Percentiles rank a stretch among this genome's conserved stretches.
Conservation (phyloP, 805 yeast species). For the Myxozyma neglecta region DNA sequence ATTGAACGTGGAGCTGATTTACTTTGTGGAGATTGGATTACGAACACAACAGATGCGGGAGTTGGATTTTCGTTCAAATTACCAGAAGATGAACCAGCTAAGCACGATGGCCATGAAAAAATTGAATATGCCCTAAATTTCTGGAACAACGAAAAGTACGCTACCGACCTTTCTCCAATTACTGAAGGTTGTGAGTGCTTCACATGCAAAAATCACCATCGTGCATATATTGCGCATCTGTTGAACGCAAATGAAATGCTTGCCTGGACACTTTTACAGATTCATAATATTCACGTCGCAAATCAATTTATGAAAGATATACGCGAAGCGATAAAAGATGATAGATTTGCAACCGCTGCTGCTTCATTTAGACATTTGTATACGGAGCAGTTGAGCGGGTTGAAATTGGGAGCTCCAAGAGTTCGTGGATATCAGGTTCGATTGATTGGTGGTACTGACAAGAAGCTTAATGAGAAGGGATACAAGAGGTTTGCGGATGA, state of each 20-base stretch:
- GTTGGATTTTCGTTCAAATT: conserved; percentile 40
- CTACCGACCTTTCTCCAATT: conserved; percentile 38
- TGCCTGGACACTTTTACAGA: conserved; percentile 45
- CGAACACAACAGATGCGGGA: conserved; percentile 42
- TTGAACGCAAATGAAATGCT: conserved; percentile 47
- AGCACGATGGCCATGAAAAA: conserved; percentile 10
- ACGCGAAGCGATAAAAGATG: conserved; percentile 37
- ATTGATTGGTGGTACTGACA: conserved; percentile 17
- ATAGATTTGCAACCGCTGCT: conserved; percentile 37
- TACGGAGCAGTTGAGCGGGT: conserved; percentile 7
- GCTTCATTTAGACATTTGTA: conserved; percentile 18
- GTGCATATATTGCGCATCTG: conserved; percentile 47
- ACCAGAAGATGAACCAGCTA: conserved; percentile 28
- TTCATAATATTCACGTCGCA: conserved; percentile 42
- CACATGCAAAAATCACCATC: conserved; percentile 36
- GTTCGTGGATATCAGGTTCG: conserved; percentile 32
- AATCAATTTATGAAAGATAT: conserved; percentile 39
- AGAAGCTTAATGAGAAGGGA: conserved; percentile 25
- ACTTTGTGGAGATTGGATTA: conserved; percentile 38
- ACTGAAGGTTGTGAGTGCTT: conserved; percentile 32
- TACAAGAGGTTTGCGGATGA: conserved; percentile 3
- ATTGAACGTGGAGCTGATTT: conserved; percentile 42
- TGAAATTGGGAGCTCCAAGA: conserved; percentile 24
- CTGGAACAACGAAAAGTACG: conserved; percentile 37
- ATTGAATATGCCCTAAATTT: conserved; percentile 37